Base-by-base conservation (phyloP, 441 rosid species). In the Croton setiger region DNA sequence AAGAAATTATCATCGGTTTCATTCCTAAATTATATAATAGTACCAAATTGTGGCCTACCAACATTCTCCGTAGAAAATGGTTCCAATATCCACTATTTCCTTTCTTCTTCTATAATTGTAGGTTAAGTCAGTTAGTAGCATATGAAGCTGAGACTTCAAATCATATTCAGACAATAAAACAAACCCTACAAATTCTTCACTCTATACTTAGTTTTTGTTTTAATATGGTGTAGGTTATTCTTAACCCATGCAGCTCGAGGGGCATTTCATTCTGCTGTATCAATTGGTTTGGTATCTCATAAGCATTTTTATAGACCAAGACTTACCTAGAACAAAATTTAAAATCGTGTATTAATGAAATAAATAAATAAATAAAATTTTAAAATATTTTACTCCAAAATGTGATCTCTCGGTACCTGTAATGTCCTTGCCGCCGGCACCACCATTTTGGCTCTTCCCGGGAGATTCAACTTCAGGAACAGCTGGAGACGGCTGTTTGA, bases 401-500 rank as follows among this genome's bases (percentile, higher is more conserved):
- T 27, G 31, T 2, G 31, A 27, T 27, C 31, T 27, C 1, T 27
- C 31, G 31, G 61, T 76, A 87, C 91, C 89, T 10, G 78, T 47
- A 17, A 69, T 75, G 62, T 81, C 87, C n/a, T 78, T 86, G 72
- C 64, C 54, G 20, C 70, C 83, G 71, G 58, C 57, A 27, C 68
- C 78, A 51, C 81, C 73, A 15, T 55, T 71, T 36, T 61, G 67
- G 63, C 63, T 43, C 37, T 63, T 75, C 45, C 66, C 82, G 1
- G 83, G 82, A 4, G 87, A 81, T 70, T 88, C 90, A 58, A 79
- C 79, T 27, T 82, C 74, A 0, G 81, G 66, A 66, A 74, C 76
- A 18, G 78, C 68, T 21, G 88, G 86, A 2, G 89, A 87, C 0
- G 83, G 58, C 56, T 85, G 84, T 69, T 85, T 81, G 77, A 52